A percentile compares a stretch with the other conserved stretches of the same genome.
These are phyloP conservation scores for Allomyces macrogynus DNA, from an alignment of 192 early-diverging fungal species.

Conservation along the genomic window DNA sequence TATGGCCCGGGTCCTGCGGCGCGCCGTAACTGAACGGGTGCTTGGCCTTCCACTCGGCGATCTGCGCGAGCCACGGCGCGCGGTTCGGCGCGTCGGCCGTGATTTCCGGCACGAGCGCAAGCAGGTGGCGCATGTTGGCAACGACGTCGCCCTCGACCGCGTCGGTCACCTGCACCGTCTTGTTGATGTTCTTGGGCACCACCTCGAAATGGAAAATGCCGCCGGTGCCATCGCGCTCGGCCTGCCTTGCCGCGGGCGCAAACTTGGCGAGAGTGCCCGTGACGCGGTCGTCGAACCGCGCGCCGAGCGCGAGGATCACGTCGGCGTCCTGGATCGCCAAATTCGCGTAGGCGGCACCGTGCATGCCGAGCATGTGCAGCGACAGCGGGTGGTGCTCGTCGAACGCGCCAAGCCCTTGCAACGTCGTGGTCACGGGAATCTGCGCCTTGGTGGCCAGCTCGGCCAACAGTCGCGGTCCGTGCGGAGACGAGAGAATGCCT, in stretches of 20 bases:
- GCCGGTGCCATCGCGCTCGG: constrained; percentile 66
- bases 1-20: constrained; percentile 32
- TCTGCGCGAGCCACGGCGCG: constrained; percentile 63
- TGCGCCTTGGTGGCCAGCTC: constrained; percentile 71
- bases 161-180: constrained; percentile 73
- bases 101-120: constrained; percentile 43
- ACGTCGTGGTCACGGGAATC: constrained; percentile 93
- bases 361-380: constrained; percentile 99
- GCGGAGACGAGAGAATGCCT: constrained; percentile 60
- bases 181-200: constrained; percentile 99
- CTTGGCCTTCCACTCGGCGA: constrained; percentile 72
- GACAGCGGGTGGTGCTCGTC: constrained; percentile 76
- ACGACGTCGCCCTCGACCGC: constrained; percentile 92
- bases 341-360: constrained; percentile 93
- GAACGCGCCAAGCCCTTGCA: constrained; percentile 78
- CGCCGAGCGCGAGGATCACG: constrained; percentile 82
- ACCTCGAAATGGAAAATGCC: constrained; percentile 99
- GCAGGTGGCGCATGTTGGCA: constrained; percentile 56
- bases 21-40: constrained; percentile 72
- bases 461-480: constrained; percentile 61
- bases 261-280: constrained; percentile 79
- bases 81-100: constrained; percentile 20
- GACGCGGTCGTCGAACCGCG: constrained; percentile 96
- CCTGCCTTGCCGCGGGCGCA: constrained; percentile 78
- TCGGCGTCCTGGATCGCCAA: constrained; percentile 95